A percentile compares a stretch with the other conserved stretches of the same genome.
Evolutionary conservation across 371 early-diverging fungal genomes (phyloP).

Genomic region (Syncephalastrum contaminatum): DNA sequence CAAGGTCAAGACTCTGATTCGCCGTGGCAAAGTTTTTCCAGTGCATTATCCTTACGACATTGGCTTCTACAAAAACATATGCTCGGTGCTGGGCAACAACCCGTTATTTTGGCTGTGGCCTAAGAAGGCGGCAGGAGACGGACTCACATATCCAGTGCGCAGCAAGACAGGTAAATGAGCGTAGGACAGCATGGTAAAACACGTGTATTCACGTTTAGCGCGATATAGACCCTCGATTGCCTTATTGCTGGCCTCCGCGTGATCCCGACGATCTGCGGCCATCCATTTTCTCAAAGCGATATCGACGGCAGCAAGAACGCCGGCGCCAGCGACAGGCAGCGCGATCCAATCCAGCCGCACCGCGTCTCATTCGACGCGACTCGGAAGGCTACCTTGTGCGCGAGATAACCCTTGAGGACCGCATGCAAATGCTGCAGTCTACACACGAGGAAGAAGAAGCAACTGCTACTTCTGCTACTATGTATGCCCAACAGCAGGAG

Average conservation of each 20-base stretch:
- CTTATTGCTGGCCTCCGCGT: constrained; percentile 30
- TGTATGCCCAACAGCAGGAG: too few relatives aligned
- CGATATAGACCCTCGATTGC: constrained; percentile 12
- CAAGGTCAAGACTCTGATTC: constrained; percentile 77
- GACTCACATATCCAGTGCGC: constrained; percentile 65
- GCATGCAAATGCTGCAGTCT: constrained; percentile 20
- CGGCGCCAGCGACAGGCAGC: constrained; percentile 2
- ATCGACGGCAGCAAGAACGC: constrained; percentile 30
- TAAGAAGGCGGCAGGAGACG: constrained; percentile 62
- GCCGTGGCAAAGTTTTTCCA: constrained; percentile 59
- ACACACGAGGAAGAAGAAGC: background rate
- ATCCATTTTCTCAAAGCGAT: constrained; percentile 36
- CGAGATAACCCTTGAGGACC: constrained; percentile 35
- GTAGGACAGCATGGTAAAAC: too few relatives aligned
- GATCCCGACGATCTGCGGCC: constrained; percentile 31
- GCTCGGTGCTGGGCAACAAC: constrained; percentile 74
- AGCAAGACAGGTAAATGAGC: constrained; percentile 24
- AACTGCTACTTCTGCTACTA: too few relatives aligned
- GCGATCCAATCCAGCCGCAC: constrained; percentile 30
- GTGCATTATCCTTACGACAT: constrained; percentile 91
- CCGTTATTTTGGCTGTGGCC: constrained; percentile 73
- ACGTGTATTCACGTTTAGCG: background rate
- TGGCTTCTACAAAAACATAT: constrained; percentile 78
- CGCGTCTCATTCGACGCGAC: constrained; percentile 43
- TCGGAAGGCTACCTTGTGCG: constrained; percentile 53